Base-by-base conservation (phyloP, 2,329 filamentous ascomycete species). In the Ophiostoma perfectum region DNA sequence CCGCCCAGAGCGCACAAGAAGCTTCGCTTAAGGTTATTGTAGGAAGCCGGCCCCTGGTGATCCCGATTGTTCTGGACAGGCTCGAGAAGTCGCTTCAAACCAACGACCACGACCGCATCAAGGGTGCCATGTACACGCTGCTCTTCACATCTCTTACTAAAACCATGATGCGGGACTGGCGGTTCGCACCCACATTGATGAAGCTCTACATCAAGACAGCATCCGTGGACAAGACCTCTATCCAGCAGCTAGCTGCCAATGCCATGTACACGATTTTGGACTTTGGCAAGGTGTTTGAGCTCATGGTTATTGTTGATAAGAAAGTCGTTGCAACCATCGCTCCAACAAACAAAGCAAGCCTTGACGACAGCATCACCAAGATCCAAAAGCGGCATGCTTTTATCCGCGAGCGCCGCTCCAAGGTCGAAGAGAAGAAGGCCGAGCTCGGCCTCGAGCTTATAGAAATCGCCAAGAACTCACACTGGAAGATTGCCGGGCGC, bases 401-500 rank as follows among this genome's bases (percentile, higher is more conserved):
- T 72, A 92, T 99, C 72, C 80, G 90, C 69, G 86, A 88, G 71
- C 90, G 94, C 68, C 86, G 93, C 69, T 82, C 82, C 66, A 85
- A 86, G 70, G 93, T 98, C 4, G 95, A 99, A 77, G 82, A 84
- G 67, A 93, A 91, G 80, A 99, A 99, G 80, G 82, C 88, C 0
- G 85, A 86, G 3, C 80, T 99, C 39, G 91, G 93, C 0, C 81
- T 92, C 67, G 93, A 98, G 76, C 82, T 99, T 44, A 90, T 93
- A 4, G 86, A 90, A 70, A 81, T 90, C 70, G 91, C 92, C 1
- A 88, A 87, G 74, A 86, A 86, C 3, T 92, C 93, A 0, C 96
- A 99, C 76, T 99, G 95, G 95, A 98, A 97, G 81, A 93, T 97
- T 73, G 94, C 94, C 5, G 92, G 88, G 66, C 86, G 94, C 41